Base-by-base conservation (phyloP, 805 yeast species). In the Cyberlindnera euphorbiae region DNA sequence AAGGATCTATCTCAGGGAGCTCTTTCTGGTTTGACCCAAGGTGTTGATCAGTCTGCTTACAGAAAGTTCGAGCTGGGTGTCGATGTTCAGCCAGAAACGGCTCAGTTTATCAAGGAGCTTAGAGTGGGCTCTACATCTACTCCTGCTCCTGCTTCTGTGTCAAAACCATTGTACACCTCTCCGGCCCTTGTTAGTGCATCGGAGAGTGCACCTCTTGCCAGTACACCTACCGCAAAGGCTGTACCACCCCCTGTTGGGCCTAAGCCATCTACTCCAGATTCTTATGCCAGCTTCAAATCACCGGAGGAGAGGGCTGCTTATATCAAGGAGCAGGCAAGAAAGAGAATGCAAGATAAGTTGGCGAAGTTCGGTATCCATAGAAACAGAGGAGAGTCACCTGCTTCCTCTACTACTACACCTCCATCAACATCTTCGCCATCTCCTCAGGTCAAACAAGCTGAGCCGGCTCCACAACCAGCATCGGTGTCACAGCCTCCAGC, bases 61-160 rank as follows among this genome's bases (percentile, higher is more conserved):
- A 70, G 75, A 24, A 79, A 82, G 52, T 89, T 89, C 86, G 96
- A 84, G 44, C 70, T 75, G 30, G 96, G 95, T 10, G 63, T 78
- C 26, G 95, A 89, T 26, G 79, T 87, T 18, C 77, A 75, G 48
- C 71, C 77, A n/a, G 69, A 74, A 26, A 89, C 86, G 29, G 69
- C 72, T 36, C 63, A 64, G 6, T 78, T 89, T 46, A 77, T 89
- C 43, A 63, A 62, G 31, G 73, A 72, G 31, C 63, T 87, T 50
- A 67, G 68, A 39, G 22, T 35, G 10, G 22, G 38, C 10, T 23
- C n/a, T n/a, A n/a, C 36, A 8, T 11, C 31, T 13, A 11, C 30
- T 22, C 22, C 23, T 31, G 22, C 32, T 8, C 4, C 27, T 6
- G 18, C 26, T 16, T 13, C 45, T 14, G 32, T 18, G 22, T 17